Evolutionary conservation across 495 filamentous ascomycete species (phyloP), one percentile per base, ranked within the genome.

Genomic region (Penicillium steckii): DNA sequence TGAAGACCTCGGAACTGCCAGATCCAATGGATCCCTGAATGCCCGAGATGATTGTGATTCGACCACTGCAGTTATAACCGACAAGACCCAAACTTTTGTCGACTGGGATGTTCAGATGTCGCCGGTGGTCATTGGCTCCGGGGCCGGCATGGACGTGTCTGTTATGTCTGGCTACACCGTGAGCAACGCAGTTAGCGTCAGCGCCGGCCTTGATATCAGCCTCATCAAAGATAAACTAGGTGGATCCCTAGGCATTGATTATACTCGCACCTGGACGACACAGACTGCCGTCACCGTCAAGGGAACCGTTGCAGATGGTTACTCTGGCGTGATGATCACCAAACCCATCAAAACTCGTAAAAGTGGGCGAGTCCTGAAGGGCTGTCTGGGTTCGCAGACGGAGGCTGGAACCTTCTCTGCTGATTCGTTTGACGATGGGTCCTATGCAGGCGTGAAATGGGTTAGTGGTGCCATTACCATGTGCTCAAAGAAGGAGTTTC

Each of bases 51-150:
- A 33, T 3, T 48, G 46, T 19, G 46, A 41, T n/a, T 6, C 8
- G 1, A 37, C 33, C 7, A 37, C 33, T 25, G 50, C 50, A 13
- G 43, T 53, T 1, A 40, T 53, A 1, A 47, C 44, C 17, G 50
- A 53, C 13, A 18, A 15, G 21, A 32, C 50, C 3, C 33, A 53
- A 17, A 53, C 50, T 10, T 53, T 53, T 25, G 35, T 53, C 8
- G 50, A 53, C 44, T 53, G 50, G 50, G 50, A 53, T 19, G 50
- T 53, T n/a, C 50, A 53, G 26, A 53, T 53, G 50, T 53, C 50
- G 9, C 50, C 50, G 24, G 50, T 53, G 21, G 50, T 53, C 7
- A 53, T 53, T 24, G 50, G 50, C 25, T 41, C 33, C 24, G 50
- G 50, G 21, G 32, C 9, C n/a, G 50, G 50, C 12, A 47, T 53